phyloP scores from a whole-genome alignment of 2,329 filamentous ascomycete genomes.

The Alternaria brassicicola region DNA sequence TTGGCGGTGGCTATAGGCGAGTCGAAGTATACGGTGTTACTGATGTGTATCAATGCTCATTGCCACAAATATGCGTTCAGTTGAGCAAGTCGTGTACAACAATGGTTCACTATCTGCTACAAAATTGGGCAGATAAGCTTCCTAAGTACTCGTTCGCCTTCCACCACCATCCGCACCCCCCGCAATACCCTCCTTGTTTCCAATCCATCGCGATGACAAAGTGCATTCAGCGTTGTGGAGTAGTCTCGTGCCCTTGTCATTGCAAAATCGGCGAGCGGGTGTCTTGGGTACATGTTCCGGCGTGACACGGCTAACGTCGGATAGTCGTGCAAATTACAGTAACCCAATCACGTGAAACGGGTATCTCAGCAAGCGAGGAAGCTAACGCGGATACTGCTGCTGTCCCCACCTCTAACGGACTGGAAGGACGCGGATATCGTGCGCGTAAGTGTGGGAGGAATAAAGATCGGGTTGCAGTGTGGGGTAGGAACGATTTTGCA shows the following conservation, averaged over 20 bases:
- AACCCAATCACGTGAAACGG: constrained; percentile 20
- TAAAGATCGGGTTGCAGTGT: background rate
- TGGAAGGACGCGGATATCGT: constrained; percentile 24
- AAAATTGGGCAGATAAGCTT: background rate
- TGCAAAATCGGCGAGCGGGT: constrained; percentile 7
- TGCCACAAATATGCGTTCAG: background rate
- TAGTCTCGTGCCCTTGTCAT: constrained; percentile 18
- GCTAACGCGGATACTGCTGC: constrained; percentile 26
- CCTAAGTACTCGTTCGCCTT: constrained; percentile 24
- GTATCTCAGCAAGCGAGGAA: constrained; percentile 23
- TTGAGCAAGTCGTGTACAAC: background rate
- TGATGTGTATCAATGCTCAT: background rate
- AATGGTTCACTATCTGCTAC: background rate
- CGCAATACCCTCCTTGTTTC: constrained; percentile 28
- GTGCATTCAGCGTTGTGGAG: background rate
- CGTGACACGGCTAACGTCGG: constrained; percentile 31
- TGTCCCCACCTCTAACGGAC: background rate
- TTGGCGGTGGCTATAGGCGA: background rate
- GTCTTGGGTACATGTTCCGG: constrained; percentile 32
- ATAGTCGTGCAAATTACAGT: constrained; percentile 13
- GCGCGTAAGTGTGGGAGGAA: constrained; percentile 8
- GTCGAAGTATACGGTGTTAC: background rate
- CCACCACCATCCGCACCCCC: constrained; percentile 39
- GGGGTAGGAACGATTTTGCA: background rate
- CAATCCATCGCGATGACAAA: constrained; percentile 9